phyloP scores from a whole-genome alignment of 208 protist genomes.

The Trypanosoma conorhini region DNA sequence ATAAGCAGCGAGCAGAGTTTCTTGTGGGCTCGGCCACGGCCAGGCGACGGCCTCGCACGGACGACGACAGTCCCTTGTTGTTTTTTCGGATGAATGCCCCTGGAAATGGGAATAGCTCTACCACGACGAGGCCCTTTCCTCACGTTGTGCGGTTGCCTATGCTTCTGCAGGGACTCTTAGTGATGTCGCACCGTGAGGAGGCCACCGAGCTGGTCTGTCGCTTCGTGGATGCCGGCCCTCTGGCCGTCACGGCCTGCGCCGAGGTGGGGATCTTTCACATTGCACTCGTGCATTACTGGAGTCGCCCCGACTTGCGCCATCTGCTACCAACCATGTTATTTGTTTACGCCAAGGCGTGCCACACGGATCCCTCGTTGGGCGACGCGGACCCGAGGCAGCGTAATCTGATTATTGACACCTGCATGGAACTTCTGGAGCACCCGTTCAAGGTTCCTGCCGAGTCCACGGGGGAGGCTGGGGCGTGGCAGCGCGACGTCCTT shows the following conservation, averaged over 20 bases:
- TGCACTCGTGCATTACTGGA: conserved; percentile 79
- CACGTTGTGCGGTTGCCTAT: conserved; percentile 75
- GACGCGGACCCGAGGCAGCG: conserved; percentile 46
- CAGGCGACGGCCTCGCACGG: neutral
- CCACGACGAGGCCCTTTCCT: conserved; percentile 37
- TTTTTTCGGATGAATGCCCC: conserved; percentile 1
- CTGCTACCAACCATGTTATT: conserved; percentile 84
- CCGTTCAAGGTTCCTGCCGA: conserved; percentile 44
- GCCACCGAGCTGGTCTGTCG: conserved; percentile 80
- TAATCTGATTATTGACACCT: conserved; percentile 45
- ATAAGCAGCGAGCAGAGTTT: neutral
- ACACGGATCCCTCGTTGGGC: conserved; percentile 76
- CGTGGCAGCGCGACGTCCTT: conserved; percentile 75
- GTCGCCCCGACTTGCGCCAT: conserved; percentile 61
- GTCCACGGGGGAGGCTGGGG: conserved; percentile 28
- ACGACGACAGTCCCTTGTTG: conserved; percentile 1
- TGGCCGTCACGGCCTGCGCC: conserved; percentile 73
- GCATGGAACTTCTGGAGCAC: conserved; percentile 56
- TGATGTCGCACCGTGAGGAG: conserved; percentile 70
- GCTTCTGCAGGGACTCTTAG: conserved; percentile 77
- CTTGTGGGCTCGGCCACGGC: neutral
- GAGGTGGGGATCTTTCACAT: conserved; percentile 81
- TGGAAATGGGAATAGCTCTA: neutral
- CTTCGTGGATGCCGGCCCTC: conserved; percentile 71
- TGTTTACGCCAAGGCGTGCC: conserved; percentile 83